Evolutionary conservation across 1,284 basidiomycete species (phyloP), one percentile per base, ranked within the genome.

Genomic region (Boletus smithii): DNA sequence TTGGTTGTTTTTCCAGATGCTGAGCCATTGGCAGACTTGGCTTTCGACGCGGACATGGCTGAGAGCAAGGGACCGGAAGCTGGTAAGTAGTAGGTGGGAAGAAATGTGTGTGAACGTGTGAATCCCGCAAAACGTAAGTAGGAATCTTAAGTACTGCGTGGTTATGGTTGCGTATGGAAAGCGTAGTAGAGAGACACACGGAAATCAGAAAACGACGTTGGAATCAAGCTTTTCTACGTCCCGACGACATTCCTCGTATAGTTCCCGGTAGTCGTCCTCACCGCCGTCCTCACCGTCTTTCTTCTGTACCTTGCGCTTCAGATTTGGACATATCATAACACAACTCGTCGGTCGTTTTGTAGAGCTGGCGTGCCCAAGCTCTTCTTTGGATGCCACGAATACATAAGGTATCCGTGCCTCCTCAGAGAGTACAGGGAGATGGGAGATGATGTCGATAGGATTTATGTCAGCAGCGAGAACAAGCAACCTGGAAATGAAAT

Each of bases 291-390:
- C 84, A 17, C 72, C 81, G 49, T 80, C 83, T 64, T 83, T 85
- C 60, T 72, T 72, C 66, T 81, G 88, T 44, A 69, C 64, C 54
- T 83, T 87, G 60, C 80, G 80, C 66, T 91, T 91, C 59, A 83
- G 75, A 61, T 83, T 75, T 1, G 87, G 88, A 68, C 84, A 90
- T 49, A 99, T 79, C 84, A 99, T 92, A 11, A 99, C 94, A 69
- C 94, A 97, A 60, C 91, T 95, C 37, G 97, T 99, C 33, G 97
- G 95, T 59, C 97, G 84, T 73, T 99, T 99, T 41, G 97, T 99
- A 44, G 91, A 88, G 62, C 92, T 94, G 13, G 95, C 93, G 55
- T 88, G 85, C 2, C 97, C 97, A 20, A 99, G 83, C 61, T 98
- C 95, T 71, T 97, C 92, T 68, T 94, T 95, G 10, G 88, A 91